A percentile compares a stretch with the other conserved stretches of the same genome.
These are phyloP conservation scores for Nepenthes alata DNA, from an alignment of 179 eudicot species.

Conservation along the genomic window DNA sequence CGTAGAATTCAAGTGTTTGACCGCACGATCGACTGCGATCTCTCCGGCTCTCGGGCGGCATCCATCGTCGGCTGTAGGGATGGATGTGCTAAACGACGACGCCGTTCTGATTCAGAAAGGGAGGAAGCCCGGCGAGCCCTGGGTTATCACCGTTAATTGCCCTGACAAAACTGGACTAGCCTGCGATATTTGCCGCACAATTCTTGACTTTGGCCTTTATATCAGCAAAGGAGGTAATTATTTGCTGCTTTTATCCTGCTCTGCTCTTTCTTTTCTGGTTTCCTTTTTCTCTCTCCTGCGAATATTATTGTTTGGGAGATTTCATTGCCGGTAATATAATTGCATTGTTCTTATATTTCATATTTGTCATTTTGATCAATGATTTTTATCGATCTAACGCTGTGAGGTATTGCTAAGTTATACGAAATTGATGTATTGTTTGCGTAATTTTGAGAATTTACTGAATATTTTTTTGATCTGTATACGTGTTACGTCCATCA, in stretches of 20 bases:
- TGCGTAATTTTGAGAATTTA: too few relatives aligned
- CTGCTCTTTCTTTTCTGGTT: background rate
- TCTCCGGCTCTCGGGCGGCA: background rate
- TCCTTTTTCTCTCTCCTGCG: background rate
- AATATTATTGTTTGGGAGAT: too few relatives aligned
- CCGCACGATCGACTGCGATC: too few relatives aligned
- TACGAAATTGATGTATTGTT: too few relatives aligned
- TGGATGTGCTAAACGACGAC: slow-evolving; percentile 46
- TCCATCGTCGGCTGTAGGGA: slow-evolving; percentile 9
- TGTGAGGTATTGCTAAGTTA: too few relatives aligned
- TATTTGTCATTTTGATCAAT: background rate
- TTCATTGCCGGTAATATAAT: too few relatives aligned
- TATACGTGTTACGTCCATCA: too few relatives aligned
- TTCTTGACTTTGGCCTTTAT: slow-evolving; percentile 62
- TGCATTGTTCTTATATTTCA: background rate
- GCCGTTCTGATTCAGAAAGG: slow-evolving; percentile 48
- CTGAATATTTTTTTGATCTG: too few relatives aligned
- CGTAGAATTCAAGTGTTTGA: too few relatives aligned
- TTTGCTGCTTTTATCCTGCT: background rate
- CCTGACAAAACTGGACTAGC: slow-evolving; percentile 67
- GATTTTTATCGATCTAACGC: background rate
- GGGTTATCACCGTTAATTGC: slow-evolving; percentile 69
- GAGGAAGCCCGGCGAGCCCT: slow-evolving; percentile 39
- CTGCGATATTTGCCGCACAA: slow-evolving; percentile 55
- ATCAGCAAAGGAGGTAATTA: slow-evolving; percentile 50